phyloP scores from a whole-genome alignment of 1,284 basidiomycete species.

The Fistulinella cinereoalba region DNA sequence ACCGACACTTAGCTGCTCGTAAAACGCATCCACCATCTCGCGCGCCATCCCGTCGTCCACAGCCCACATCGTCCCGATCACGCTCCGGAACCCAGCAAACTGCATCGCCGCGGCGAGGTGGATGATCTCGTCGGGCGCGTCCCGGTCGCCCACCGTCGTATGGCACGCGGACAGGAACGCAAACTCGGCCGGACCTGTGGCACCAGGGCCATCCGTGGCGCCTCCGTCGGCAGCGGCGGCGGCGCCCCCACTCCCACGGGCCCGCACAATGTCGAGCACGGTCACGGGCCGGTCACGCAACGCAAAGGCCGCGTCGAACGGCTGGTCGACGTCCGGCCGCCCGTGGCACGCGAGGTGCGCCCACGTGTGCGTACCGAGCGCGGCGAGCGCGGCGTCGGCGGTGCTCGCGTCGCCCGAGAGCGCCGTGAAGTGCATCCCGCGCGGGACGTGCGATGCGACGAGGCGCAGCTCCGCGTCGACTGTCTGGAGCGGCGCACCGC shows the following conservation, averaged over 20 bases:
- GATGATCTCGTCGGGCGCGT: conserved; percentile 16
- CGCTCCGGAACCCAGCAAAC: conserved; percentile 20
- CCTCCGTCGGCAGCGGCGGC: too few relatives aligned
- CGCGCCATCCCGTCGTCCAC: conserved; percentile 19
- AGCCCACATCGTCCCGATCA: conserved; percentile 25
- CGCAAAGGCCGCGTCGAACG: conserved; percentile 32
- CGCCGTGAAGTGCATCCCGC: conserved; percentile 5
- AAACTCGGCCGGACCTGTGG: too few relatives aligned
- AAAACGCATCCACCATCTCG: conserved; percentile 23
- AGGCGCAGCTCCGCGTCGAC: conserved; percentile 20
- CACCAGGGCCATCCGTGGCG: too few relatives aligned
- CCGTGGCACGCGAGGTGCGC: conserved; percentile 33
- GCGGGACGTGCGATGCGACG: conserved; percentile 15
- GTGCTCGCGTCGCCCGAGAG: conserved; percentile 15
- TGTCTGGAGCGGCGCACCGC: not conserved
- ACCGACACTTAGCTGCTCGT: conserved; percentile 9
- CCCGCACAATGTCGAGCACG: conserved; percentile 31
- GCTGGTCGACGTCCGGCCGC: conserved; percentile 10
- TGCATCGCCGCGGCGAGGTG: conserved; percentile 25
- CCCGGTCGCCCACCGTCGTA: conserved; percentile 6
- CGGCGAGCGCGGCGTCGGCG: conserved; percentile 7
- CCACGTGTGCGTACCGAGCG: conserved; percentile 23
- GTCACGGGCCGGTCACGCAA: conserved; percentile 26
- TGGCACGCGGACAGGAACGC: conserved; percentile 24
- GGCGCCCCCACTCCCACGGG: not conserved